Evolutionary conservation across 1,284 basidiomycete species (phyloP).

Genomic region (Hymenochaete sp.): DNA sequence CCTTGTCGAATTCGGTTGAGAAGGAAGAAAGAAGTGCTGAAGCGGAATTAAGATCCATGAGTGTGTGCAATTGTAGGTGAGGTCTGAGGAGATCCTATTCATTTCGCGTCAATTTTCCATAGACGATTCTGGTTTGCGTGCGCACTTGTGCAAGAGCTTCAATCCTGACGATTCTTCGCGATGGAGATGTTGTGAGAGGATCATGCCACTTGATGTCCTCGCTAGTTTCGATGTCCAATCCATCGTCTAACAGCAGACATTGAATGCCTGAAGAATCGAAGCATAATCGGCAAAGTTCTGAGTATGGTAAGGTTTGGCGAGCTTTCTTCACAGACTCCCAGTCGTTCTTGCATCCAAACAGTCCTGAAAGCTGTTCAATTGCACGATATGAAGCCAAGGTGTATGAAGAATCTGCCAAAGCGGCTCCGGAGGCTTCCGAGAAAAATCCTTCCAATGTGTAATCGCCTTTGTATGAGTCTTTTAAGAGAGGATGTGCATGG

Average conservation of each 20-base stretch:
- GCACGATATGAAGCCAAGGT: slow-evolving; percentile 55
- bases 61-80: background rate
- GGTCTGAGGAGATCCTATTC: slow-evolving; percentile 30
- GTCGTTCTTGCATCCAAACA: slow-evolving; percentile 33
- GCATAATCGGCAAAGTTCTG: slow-evolving; percentile 44
- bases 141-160: slow-evolving; percentile 60
- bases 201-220: slow-evolving; percentile 55
- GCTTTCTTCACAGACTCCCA: slow-evolving; percentile 53
- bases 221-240: slow-evolving; percentile 42
- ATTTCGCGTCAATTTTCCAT: slow-evolving; percentile 3
- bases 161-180: slow-evolving; percentile 55
- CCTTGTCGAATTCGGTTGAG: slow-evolving; percentile 25
- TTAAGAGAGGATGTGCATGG: slow-evolving; percentile 64
- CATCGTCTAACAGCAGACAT: slow-evolving; percentile 64
- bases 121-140: background rate
- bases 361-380: slow-evolving; percentile 39
- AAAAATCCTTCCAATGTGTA: slow-evolving; percentile 53
- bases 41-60: slow-evolving; percentile 6
- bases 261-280: slow-evolving; percentile 49
- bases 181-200: slow-evolving; percentile 40
- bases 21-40: slow-evolving; percentile 27
- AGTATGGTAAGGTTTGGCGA: slow-evolving; percentile 38
- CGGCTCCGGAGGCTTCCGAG: slow-evolving; percentile 52
- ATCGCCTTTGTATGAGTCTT: slow-evolving; percentile 33
- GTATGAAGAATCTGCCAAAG: slow-evolving; percentile 43